Base-by-base conservation (phyloP, 2,329 filamentous ascomycete genomes). In the Fusarium sacchari region DNA sequence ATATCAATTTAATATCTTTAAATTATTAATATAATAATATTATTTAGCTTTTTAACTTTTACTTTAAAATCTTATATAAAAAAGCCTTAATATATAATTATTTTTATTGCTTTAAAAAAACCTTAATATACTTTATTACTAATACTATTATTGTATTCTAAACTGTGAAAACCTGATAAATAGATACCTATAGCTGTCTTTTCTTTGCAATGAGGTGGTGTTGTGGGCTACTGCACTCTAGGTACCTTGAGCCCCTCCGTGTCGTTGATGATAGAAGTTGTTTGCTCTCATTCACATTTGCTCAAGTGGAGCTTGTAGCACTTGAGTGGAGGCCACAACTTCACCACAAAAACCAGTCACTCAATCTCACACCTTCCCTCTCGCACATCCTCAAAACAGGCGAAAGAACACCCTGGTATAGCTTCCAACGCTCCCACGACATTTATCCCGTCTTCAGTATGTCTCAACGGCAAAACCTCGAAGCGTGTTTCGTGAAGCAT, bases 351-450 rank as follows among this genome's bases (percentile, higher is more conserved):
- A 1, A 42, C 10, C 22, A 12, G 8, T 20, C 22, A 42, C 13
- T 20, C 8, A 3, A 42, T 24, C 22, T 17, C 6, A 24, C 3
- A 7, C 1, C 6, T 24, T 26, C 24, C 8, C 7, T 13, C 17
- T 7, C 20, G 3, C 42, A 9, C 2, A 44, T 4, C 17, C 5
- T 7, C 11, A 7, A 44, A 12, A 18, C n/a, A 17, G n/a, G 10
- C n/a, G 0, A 24, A 24, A 0, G n/a, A 12, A 14, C 1, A 17
- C n/a, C 13, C 7, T 22, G 22, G 10, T 2, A n/a, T 24, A 17
- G 1, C n/a, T 5, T 43, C 15, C 10, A 11, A 24, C 40, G 12
- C 9, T 24, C 9, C 4, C 40, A 9, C n/a, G 11, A 11, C 17
- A 20, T 26, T 8, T 5, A 26, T 44, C 24, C 22, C 2, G 11